These are phyloP conservation scores for Pseudopithomyces maydicus DNA, from an alignment of 2,329 filamentous ascomycete genomes.

Conservation along the genomic window DNA sequence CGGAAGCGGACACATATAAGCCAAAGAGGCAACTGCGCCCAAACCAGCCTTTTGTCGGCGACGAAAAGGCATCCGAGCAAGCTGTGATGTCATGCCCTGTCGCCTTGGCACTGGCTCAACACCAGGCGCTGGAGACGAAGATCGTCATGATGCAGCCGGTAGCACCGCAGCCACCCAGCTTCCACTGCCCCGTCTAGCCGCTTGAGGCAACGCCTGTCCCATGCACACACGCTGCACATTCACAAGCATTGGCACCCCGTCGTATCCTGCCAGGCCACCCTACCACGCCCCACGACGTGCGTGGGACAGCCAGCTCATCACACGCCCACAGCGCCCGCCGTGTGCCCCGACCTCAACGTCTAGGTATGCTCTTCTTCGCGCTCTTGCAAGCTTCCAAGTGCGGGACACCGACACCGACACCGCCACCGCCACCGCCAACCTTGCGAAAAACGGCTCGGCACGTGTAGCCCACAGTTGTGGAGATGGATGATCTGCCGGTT, in stretches of 20 bases:
- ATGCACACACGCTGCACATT: no score
- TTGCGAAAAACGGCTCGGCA: neutral
- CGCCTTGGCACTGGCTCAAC: conserved; percentile 5
- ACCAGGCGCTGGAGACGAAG: neutral
- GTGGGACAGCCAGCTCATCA: no score
- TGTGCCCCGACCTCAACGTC: no score
- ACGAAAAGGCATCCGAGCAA: neutral
- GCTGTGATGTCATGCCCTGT: conserved; percentile 1
- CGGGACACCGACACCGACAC: neutral
- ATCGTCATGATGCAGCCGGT: conserved; percentile 1
- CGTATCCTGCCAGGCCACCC: no score
- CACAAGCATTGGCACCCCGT: no score
- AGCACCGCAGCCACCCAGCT: neutral
- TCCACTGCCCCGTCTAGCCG: neutral
- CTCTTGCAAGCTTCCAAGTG: neutral
- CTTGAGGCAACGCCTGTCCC: neutral
- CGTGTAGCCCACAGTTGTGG: conserved; percentile 1
- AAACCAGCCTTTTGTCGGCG: conserved; percentile 2
- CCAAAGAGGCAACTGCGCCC: neutral
- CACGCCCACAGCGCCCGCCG: no score
- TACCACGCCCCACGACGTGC: no score
- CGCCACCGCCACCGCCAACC: neutral
- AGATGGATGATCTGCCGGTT: conserved; percentile 6
- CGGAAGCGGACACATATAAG: neutral
- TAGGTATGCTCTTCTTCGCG: neutral